A percentile compares a stretch with the other conserved stretches of the same genome.
Conservation (phyloP, 805 yeast genomes). For the Suhomyces vadensis region DNA sequence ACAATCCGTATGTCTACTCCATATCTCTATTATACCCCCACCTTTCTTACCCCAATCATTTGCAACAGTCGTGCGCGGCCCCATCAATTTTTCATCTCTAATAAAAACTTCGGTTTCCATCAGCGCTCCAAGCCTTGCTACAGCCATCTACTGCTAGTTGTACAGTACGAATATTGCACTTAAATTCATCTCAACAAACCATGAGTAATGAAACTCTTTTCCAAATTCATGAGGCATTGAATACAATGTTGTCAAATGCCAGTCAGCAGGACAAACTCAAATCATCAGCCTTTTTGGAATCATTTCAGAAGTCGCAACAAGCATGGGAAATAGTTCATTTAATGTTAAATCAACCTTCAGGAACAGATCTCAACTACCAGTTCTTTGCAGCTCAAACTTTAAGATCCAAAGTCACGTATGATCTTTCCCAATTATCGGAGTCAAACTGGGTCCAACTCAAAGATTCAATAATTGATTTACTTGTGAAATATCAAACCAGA, state of each 20-base stretch:
- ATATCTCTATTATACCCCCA: neutral
- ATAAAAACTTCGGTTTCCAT: slow-evolving; percentile 1
- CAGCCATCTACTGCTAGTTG: neutral
- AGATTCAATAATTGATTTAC: slow-evolving; percentile 59
- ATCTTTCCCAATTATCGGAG: slow-evolving; percentile 72
- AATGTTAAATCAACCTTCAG: slow-evolving; percentile 42
- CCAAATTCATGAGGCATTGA: slow-evolving; percentile 47
- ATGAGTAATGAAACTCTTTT: slow-evolving; percentile 15
- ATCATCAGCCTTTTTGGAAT: slow-evolving; percentile 62
- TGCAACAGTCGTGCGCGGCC: slow-evolving; percentile 4
- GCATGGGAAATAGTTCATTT: slow-evolving; percentile 78
- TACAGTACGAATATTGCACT: neutral
- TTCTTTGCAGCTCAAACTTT: slow-evolving; percentile 91
- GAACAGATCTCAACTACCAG: slow-evolving; percentile 54
- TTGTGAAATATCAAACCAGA: slow-evolving; percentile 43
- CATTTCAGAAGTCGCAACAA: slow-evolving; percentile 76
- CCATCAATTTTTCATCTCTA: neutral
- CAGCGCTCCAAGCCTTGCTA: neutral
- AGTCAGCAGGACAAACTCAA: slow-evolving; percentile 47
- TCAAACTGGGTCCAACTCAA: slow-evolving; percentile 62
- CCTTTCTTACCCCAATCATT: neutral
- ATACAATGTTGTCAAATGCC: slow-evolving; percentile 47
- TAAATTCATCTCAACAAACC: slow-evolving; percentile 3
- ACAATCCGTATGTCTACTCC: no score
- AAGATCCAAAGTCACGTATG: slow-evolving; percentile 81